These are phyloP conservation scores for Fusarium sp. DNA, from an alignment of 2,329 filamentous ascomycete genomes.

Conservation along the genomic window DNA sequence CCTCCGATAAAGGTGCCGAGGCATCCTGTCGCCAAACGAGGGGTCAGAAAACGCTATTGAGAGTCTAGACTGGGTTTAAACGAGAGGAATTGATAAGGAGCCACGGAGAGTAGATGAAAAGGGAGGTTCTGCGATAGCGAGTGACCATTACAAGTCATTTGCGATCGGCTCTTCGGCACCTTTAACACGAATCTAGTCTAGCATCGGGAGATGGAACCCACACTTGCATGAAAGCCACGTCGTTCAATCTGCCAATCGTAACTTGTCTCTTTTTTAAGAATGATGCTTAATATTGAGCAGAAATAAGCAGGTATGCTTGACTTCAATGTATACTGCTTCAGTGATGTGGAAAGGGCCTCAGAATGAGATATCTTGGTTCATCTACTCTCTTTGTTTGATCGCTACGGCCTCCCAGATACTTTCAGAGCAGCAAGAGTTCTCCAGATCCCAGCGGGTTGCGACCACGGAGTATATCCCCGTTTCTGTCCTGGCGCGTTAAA, in stretches of 20 bases:
- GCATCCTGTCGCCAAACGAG: not conserved
- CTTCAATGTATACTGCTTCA: not conserved
- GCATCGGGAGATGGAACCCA: not conserved
- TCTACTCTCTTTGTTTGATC: not conserved
- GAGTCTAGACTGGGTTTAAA: not conserved
- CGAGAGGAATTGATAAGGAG: not conserved
- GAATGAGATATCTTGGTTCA: not conserved
- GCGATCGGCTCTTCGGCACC: not conserved
- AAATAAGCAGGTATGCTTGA: accelerated
- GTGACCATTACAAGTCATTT: not conserved
- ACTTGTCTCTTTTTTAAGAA: not conserved
- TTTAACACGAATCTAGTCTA: not conserved
- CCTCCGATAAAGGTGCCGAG: not conserved
- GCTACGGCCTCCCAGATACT: not conserved
- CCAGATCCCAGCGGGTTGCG: not conserved
- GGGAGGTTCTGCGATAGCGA: not conserved
- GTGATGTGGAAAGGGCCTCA: not conserved
- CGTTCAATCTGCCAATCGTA: not conserved
- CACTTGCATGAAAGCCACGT: not conserved
- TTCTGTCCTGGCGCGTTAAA: not conserved
- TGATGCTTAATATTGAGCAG: not conserved
- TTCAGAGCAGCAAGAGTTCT: not conserved
- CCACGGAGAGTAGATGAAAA: not conserved
- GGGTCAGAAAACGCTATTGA: not conserved
- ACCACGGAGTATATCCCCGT: not conserved